Conservation (phyloP, 306 rosid genomes). For the Begonia loranthoides region DNA sequence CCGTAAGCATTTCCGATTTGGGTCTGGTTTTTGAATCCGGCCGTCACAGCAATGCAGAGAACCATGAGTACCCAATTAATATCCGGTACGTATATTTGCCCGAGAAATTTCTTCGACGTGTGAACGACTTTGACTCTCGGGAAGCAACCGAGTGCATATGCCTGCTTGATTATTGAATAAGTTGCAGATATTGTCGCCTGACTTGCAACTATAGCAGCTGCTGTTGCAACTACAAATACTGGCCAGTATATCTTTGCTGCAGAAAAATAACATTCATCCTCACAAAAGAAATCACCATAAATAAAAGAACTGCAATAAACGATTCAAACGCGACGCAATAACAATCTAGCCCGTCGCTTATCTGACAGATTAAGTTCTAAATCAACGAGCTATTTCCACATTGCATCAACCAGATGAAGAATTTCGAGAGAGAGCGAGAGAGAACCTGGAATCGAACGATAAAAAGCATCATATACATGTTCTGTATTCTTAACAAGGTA, state of each 20-base stretch:
- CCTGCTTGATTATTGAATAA: conserved; percentile 85
- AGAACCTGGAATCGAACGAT: conserved; percentile 89
- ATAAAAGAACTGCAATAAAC: too few relatives aligned
- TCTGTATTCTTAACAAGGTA: conserved; percentile 48
- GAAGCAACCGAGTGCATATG: conserved; percentile 88
- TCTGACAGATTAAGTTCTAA: too few relatives aligned
- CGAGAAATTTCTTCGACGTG: conserved; percentile 64
- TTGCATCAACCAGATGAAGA: background rate
- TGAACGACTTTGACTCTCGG: conserved; percentile 91
- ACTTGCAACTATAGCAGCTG: conserved; percentile 91
- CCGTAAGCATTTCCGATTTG: conserved; percentile 98
- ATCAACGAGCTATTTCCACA: background rate
- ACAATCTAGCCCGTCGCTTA: too few relatives aligned
- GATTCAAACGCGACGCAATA: too few relatives aligned
- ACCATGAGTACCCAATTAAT: conserved; percentile 92
- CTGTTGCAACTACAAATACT: conserved; percentile 73
- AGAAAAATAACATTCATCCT: conserved; percentile 2
- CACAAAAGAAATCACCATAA: background rate
- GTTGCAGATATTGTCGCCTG: conserved; percentile 94
- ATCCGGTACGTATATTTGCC: conserved; percentile 85
- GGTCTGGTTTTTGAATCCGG: conserved; percentile 78
- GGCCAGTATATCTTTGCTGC: conserved; percentile 81
- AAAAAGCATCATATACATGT: conserved; percentile 48
- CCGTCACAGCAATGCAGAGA: conserved; percentile 86
- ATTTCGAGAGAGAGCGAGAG: background rate